Conservation (phyloP, 23 red algal species). For the Gracilariopsis chorda region DNA sequence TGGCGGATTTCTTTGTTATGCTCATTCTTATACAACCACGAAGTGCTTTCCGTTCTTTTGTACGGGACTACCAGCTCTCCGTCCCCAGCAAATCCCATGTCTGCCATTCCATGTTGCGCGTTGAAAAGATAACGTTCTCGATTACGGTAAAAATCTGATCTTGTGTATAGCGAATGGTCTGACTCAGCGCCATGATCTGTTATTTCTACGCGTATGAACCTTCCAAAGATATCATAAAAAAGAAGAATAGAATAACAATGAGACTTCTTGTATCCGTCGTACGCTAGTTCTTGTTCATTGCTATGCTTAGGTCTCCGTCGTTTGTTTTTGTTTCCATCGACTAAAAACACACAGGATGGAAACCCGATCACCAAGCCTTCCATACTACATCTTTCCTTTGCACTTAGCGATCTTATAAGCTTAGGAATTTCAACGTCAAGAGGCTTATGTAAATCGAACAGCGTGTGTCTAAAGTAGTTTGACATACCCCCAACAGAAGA, state of each 20-base stretch:
- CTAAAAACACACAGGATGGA: not conserved
- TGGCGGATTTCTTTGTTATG: not conserved
- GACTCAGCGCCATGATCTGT: not conserved
- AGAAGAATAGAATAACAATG: not conserved
- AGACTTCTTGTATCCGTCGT: constrained; percentile 16
- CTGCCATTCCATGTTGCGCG: constrained; percentile 24
- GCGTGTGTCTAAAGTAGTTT: not conserved
- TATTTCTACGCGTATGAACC: not conserved
- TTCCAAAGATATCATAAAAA: constrained; percentile 16
- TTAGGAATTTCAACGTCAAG: not conserved
- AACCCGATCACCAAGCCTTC: not conserved
- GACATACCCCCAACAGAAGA: too few relatives aligned
- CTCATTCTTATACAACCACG: not conserved
- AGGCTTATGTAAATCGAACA: not conserved
- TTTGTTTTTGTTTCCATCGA: constrained; percentile 27
- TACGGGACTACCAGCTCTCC: not conserved
- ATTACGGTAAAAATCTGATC: not conserved
- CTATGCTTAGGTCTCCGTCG: not conserved
- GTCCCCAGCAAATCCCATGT: constrained; percentile 13
- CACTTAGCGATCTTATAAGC: not conserved
- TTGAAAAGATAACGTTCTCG: not conserved
- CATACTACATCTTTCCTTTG: not conserved
- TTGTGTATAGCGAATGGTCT: not conserved
- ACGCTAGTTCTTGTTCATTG: not conserved
- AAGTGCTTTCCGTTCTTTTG: not conserved